These are phyloP conservation scores for Coemansia erecta DNA, from an alignment of 192 early-diverging fungal species.

Conservation along the genomic window DNA sequence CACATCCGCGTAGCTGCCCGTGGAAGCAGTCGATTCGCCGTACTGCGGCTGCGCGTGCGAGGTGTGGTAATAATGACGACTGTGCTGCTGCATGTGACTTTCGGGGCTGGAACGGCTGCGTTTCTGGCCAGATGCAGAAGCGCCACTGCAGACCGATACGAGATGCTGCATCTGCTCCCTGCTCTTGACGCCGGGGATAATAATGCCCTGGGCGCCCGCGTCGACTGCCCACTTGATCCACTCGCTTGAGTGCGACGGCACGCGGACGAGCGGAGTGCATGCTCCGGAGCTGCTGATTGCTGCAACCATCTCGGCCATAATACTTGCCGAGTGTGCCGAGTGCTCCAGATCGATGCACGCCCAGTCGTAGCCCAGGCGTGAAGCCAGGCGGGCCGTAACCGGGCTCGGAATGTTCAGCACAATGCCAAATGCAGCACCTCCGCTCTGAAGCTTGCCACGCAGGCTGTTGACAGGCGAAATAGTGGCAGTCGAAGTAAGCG, in stretches of 20 bases:
- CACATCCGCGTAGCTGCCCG: constrained; percentile 2
- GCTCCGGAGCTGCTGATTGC: constrained; percentile 22
- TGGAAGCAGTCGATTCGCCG: too few species aligned
- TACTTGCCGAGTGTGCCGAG: constrained; percentile 22
- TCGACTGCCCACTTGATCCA: constrained; percentile 41
- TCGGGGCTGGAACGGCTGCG: background rate
- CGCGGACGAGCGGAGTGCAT: constrained; percentile 39
- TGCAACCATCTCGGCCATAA: constrained; percentile 46
- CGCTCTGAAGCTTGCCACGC: constrained; percentile 24
- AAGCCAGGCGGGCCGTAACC: constrained; percentile 22
- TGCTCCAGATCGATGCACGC: constrained; percentile 41
- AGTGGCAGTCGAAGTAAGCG: constrained; percentile 3
- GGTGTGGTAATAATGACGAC: constrained; percentile 4
- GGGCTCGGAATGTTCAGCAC: constrained; percentile 42
- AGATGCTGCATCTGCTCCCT: constrained; percentile 32
- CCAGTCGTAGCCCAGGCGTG: constrained; percentile 47
- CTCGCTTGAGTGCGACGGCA: constrained; percentile 32
- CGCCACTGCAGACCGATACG: constrained; percentile 9
- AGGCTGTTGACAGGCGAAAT: constrained; percentile 9
- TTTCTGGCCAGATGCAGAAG: background rate
- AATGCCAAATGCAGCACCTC: constrained; percentile 27
- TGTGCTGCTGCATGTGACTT: background rate
- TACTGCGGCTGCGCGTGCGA: background rate
- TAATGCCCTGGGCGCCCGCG: constrained; percentile 43
- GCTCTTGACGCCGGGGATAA: constrained; percentile 32